phyloP scores from a whole-genome alignment of 2,329 filamentous ascomycete species.

The Ascochyta rabiei region DNA sequence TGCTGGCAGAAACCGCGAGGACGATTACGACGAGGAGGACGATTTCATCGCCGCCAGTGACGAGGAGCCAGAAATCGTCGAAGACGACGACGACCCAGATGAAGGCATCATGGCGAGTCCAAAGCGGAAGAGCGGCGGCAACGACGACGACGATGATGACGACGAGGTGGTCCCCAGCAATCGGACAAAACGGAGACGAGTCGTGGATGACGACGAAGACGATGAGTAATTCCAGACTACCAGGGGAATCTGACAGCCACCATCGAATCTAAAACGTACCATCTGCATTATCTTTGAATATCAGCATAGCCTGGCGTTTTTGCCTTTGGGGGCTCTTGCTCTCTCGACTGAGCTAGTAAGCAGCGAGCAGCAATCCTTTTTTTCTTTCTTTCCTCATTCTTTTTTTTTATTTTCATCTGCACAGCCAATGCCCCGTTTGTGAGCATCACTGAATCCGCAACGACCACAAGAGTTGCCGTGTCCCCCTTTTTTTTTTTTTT shows the following conservation, averaged over 20 bases:
- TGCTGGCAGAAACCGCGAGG: conserved; percentile 64
- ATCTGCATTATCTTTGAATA: conserved; percentile 12
- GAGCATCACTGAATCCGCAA: too few relatives aligned
- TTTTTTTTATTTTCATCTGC: too few relatives aligned
- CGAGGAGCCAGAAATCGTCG: conserved; percentile 69
- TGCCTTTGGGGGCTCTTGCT: neutral
- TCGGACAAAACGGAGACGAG: conserved; percentile 50
- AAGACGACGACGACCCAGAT: conserved; percentile 62
- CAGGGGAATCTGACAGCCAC: too few relatives aligned
- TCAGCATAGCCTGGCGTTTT: conserved; percentile 35
- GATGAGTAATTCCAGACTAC: conserved; percentile 40
- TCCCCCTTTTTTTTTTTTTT: too few relatives aligned
- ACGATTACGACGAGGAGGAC: conserved; percentile 81
- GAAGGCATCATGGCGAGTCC: conserved; percentile 53
- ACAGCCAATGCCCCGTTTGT: too few relatives aligned
- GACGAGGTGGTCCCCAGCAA: conserved; percentile 42
- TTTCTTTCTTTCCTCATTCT: neutral
- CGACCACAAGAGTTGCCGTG: too few relatives aligned
- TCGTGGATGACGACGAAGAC: conserved; percentile 57
- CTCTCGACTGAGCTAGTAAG: neutral
- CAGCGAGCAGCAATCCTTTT: neutral
- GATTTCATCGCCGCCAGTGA: conserved; percentile 79
- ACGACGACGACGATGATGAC: conserved; percentile 48
- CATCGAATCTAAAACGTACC: neutral
- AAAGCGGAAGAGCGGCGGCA: conserved; percentile 46